These are phyloP conservation scores for Gracilaria vermiculophylla DNA, from an alignment of 23 red algal species.

Conservation along the genomic window DNA sequence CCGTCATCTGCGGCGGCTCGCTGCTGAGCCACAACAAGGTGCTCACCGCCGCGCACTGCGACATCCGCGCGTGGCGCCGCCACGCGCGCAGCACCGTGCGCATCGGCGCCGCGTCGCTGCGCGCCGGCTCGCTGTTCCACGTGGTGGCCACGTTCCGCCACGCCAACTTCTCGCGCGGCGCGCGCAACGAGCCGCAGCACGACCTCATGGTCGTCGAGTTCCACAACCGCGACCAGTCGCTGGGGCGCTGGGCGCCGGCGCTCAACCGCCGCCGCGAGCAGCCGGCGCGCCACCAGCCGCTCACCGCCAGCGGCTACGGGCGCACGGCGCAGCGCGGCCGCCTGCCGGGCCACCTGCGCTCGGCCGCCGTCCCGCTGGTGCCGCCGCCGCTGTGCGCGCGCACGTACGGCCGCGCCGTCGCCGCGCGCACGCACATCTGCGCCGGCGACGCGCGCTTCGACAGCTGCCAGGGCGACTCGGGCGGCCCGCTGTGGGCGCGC, in stretches of 20 bases:
- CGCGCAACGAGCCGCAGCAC: constrained; percentile 3
- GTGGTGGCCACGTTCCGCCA: constrained; percentile 26
- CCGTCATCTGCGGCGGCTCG: constrained; percentile 44
- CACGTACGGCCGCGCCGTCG: not conserved
- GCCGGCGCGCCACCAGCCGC: not conserved
- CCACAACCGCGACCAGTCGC: not conserved
- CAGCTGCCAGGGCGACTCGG: constrained; percentile 61
- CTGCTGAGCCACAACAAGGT: constrained; percentile 46
- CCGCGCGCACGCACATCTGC: constrained; percentile 1
- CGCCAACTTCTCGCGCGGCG: constrained; percentile 19
- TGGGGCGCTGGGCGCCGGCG: constrained; percentile 9
- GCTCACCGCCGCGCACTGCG: constrained; percentile 28
- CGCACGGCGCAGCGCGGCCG: not conserved
- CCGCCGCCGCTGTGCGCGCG: not conserved
- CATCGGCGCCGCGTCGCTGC: not conserved
- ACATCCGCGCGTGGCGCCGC: not conserved
- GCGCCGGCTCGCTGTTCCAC: not conserved
- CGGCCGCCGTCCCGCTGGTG: constrained; percentile 30
- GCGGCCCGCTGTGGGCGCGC: constrained; percentile 54
- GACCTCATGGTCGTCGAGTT: constrained; percentile 63
- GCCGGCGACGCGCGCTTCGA: constrained; percentile 37
- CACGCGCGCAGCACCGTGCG: not conserved
- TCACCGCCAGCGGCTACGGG: constrained; percentile 48
- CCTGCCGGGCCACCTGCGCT: constrained; percentile 33
- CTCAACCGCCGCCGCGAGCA: not conserved